A percentile compares a stretch with the other conserved stretches of the same genome.
phyloP scores from a whole-genome alignment of 164 flowering plant genomes.

The Berberis vulgaris region DNA sequence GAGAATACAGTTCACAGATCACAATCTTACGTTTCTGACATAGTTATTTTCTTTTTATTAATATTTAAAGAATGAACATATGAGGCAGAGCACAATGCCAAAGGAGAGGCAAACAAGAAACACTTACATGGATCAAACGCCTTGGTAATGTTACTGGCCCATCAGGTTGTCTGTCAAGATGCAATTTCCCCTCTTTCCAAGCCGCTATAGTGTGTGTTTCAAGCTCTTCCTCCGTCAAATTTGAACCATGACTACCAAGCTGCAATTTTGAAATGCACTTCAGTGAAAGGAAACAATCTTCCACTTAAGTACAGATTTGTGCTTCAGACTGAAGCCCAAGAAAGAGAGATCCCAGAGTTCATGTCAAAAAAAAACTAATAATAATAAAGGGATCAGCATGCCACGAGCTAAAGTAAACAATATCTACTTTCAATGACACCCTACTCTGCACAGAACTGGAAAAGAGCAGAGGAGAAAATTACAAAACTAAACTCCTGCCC shows the following conservation, averaged over 20 bases:
- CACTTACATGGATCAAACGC: constrained; percentile 63
- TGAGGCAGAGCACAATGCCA: not conserved
- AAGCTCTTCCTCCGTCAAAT: constrained; percentile 91
- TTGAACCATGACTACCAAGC: constrained; percentile 85
- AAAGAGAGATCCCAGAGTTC: too few relatives aligned
- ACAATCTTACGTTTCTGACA: too few relatives aligned
- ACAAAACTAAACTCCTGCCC: too few relatives aligned
- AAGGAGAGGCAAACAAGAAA: not conserved
- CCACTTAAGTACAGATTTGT: not conserved
- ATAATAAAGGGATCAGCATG: too few relatives aligned
- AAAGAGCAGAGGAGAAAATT: too few relatives aligned
- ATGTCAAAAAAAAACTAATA: too few relatives aligned
- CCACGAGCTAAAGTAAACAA: too few relatives aligned
- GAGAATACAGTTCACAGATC: too few relatives aligned
- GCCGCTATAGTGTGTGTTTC: constrained; percentile 90
- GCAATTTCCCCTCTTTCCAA: constrained; percentile 83
- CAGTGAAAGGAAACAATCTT: not conserved
- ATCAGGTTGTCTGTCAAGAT: constrained; percentile 42
- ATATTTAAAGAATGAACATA: not conserved
- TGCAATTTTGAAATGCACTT: constrained; percentile 21
- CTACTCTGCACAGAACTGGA: too few relatives aligned
- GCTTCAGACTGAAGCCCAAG: constrained; percentile 1
- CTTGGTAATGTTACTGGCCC: constrained; percentile 36
- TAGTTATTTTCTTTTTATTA: too few relatives aligned
- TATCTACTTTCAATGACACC: too few relatives aligned